These are phyloP conservation scores for Colletotrichum coccodes DNA, from an alignment of 2,329 filamentous ascomycete genomes.

Conservation along the genomic window DNA sequence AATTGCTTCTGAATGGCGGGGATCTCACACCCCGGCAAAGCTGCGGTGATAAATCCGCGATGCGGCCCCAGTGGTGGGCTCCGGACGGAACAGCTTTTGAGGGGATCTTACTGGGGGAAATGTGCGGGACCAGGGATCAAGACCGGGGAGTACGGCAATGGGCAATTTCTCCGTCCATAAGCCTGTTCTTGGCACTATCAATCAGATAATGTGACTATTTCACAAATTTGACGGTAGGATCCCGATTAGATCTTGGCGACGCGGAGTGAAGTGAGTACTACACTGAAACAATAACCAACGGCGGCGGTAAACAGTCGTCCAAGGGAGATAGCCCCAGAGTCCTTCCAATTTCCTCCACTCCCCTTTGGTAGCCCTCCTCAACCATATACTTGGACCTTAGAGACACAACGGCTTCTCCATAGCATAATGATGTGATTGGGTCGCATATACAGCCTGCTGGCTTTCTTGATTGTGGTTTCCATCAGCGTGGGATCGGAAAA, in stretches of 20 bases:
- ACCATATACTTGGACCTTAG: neutral
- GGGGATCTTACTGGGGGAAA: slow-evolving; percentile 16
- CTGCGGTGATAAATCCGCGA: neutral
- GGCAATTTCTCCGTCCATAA: slow-evolving; percentile 28
- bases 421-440: neutral
- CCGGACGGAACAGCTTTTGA: slow-evolving; percentile 2
- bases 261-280: neutral
- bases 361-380: neutral
- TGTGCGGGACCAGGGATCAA: slow-evolving; percentile 2
- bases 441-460: neutral
- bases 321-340: neutral
- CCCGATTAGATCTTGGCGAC: slow-evolving; percentile 9
- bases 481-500: slow-evolving; percentile 18
- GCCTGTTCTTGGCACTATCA: slow-evolving; percentile 22
- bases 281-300: neutral
- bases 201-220: slow-evolving; percentile 13
- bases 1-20: slow-evolving; percentile 2
- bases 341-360: neutral
- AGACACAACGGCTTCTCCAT: neutral
- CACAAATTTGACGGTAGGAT: neutral
- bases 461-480: neutral
- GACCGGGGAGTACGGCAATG: slow-evolving; percentile 9
- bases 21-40: neutral
- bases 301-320: neutral
- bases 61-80: slow-evolving; percentile 5